Conservation (phyloP, 192 early-diverging fungal genomes). For the Coemansia biformis region DNA sequence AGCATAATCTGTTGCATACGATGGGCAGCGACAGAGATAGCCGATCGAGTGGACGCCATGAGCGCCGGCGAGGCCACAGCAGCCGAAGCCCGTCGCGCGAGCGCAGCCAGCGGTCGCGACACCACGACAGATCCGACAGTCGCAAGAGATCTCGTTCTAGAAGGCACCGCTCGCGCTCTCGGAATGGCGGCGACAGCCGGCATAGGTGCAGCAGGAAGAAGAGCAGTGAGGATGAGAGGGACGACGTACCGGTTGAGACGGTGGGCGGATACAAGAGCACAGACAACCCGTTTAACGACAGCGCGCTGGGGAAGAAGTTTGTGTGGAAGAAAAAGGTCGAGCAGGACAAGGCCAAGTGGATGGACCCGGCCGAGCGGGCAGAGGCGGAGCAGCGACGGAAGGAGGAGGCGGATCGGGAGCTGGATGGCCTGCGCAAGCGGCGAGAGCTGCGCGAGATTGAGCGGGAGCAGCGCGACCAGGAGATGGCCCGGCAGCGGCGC, state of each 20-base stretch:
- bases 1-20: too few relatives aligned
- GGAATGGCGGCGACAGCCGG: too few relatives aligned
- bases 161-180: too few relatives aligned
- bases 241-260: neutral
- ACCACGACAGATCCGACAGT: too few relatives aligned
- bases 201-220: slow-evolving; percentile 1
- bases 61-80: too few relatives aligned
- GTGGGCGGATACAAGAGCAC: slow-evolving; percentile 56
- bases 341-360: slow-evolving; percentile 66
- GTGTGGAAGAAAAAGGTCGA: slow-evolving; percentile 93
- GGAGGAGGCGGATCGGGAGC: slow-evolving; percentile 65
- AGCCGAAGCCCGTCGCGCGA: too few relatives aligned
- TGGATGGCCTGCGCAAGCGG: slow-evolving; percentile 75
- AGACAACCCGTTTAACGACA: slow-evolving; percentile 79
- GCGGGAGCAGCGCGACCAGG: slow-evolving; percentile 73
- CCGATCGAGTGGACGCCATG: too few relatives aligned
- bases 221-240: neutral
- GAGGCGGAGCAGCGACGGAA: slow-evolving; percentile 52
- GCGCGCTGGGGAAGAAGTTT: slow-evolving; percentile 77
- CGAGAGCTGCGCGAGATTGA: slow-evolving; percentile 80
- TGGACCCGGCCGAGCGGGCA: slow-evolving; percentile 54
- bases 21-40: too few relatives aligned
- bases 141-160: too few relatives aligned
- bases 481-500: slow-evolving; percentile 65
- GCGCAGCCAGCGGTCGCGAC: too few relatives aligned